phyloP scores from a whole-genome alignment of 768 basidiomycete species.

The Rhizopogon sp. region DNA sequence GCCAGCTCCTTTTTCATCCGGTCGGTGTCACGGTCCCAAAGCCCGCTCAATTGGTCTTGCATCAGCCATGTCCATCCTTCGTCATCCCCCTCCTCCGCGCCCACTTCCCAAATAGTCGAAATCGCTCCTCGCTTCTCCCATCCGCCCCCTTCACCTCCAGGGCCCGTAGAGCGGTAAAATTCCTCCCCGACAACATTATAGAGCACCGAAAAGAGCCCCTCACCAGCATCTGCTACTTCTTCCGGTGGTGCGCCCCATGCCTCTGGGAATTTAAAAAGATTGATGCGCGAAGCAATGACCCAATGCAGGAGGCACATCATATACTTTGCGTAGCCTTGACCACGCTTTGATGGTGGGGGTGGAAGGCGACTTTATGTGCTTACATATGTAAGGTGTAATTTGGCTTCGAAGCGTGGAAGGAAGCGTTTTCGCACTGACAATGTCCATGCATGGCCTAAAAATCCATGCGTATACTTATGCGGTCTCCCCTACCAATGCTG shows the following conservation, averaged over 20 bases:
- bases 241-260: slow-evolving; percentile 42
- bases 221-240: slow-evolving; percentile 27
- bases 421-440: too few species aligned
- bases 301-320: slow-evolving; percentile 66
- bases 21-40: slow-evolving; percentile 38
- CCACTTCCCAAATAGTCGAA: slow-evolving; percentile 38
- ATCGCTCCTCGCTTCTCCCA: slow-evolving; percentile 37
- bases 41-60: slow-evolving; percentile 26
- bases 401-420: too few species aligned
- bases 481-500: too few species aligned
- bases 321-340: slow-evolving; percentile 53
- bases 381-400: too few species aligned
- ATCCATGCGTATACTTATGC: too few species aligned
- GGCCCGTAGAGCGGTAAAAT: slow-evolving; percentile 43
- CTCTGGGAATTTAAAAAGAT: slow-evolving; percentile 32
- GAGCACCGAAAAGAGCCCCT: slow-evolving; percentile 45
- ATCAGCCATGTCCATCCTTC: slow-evolving; percentile 26
- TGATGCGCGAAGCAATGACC: slow-evolving; percentile 35
- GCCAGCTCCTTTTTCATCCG: slow-evolving; percentile 30
- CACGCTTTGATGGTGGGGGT: slow-evolving; percentile 41
- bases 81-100: background rate
- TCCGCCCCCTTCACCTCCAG: slow-evolving; percentile 28
- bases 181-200: slow-evolving; percentile 48
- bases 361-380: too few species aligned
- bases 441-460: too few species aligned